Base-by-base conservation (phyloP, 1,284 basidiomycete species). In the Naganishia albida region DNA sequence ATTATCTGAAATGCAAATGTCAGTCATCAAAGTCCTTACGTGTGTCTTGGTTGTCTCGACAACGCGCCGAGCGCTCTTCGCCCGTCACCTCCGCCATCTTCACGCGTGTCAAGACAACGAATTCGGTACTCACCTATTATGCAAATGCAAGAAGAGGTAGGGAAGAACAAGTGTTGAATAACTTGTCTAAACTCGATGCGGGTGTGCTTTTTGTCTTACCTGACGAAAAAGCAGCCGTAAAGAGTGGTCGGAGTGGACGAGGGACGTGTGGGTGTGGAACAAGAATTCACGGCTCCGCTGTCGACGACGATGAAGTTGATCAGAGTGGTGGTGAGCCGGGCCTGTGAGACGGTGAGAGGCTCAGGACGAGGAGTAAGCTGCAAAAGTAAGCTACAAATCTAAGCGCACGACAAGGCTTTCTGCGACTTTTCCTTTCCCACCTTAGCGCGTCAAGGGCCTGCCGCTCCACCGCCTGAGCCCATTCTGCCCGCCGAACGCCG, bases 131-230 rank as follows among this genome's bases (percentile, higher is more conserved):
- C 20, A 60, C 57, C 57, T 60, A 60, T 28, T 28, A 63, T 43
- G 60, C 50, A 42, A 26, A 63, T 42, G 43, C 34, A 40, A 60
- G 26, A 57, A 56, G 25, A 10, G 34, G 26, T 40, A 1, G 12
- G 28, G 20, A 59, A 40, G 26, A 28, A 55, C 28, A 51, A 50
- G 39, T 25, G 44, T 48, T 54, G 26, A 65, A 48, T 40, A 40
- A 57, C 62, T 64, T 54, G 51, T 43, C 40, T 50, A 66, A 49
- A 59, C 67, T 68, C 67, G 67, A 68, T 68, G 67, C 67, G 67
- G 67, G 67, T 68, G 67, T 68, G 67, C 62, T 63, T 62, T 57
- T 49, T 55, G 53, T 54, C 53, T 62, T 56, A 62, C 46, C 46
- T 53, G 42, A 53, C 53, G 48, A 44, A 62, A 51, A 52, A 60